Base-by-base conservation (phyloP, 2,329 filamentous ascomycete genomes). In the Trichophyton schoenleinii region DNA sequence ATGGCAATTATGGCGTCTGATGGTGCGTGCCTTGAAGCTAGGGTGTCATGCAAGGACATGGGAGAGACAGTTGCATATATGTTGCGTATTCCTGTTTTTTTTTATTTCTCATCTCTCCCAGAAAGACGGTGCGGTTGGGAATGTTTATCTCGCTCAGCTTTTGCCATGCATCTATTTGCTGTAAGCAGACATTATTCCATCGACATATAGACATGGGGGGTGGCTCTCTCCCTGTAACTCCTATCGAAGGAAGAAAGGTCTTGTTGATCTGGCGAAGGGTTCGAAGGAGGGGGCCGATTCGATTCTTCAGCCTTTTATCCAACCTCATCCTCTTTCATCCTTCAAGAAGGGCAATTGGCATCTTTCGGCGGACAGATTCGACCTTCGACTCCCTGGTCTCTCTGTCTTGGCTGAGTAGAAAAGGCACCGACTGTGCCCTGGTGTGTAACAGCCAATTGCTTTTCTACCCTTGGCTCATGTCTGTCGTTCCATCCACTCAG, bases 1-100 rank as follows among this genome's bases (percentile, higher is more conserved):
- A 31, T 31, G 6, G 28, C 28, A 31, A 7, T 55, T 38, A 28
- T 18, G 15, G 52, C 52, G 28, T 36, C 31, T 8, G 28, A 1
- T 36, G 15, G 52, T 52, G 46, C 46, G 46, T 52, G 22, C 46
- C 46, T 55, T 55, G 52, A 36, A 25, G n/a, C 52, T n/a, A 55
- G 52, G 52, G 15, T 20, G 31, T n/a, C n/a, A 55, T 55, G 52
- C 52, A 55, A 55, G 31, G 49, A 15, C 49, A 55, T 55, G 49
- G 49, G 18, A 9, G 7, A 53, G 31, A 18, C 9, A 4, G 22
- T 25, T 53, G 49, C 49, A 53, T 36, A 53, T 36, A 44, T 20
- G 28, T 15, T 31, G 28, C 52, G 52, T 55, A 55, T 55, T 55
- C 11, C 48, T 53, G 25, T 20, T 53, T 5, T 22, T 22, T 22